A percentile compares a stretch with the other conserved stretches of the same genome.
Conservation (phyloP, 176 grass and related monocot species). For the Oryza longistaminata region DNA sequence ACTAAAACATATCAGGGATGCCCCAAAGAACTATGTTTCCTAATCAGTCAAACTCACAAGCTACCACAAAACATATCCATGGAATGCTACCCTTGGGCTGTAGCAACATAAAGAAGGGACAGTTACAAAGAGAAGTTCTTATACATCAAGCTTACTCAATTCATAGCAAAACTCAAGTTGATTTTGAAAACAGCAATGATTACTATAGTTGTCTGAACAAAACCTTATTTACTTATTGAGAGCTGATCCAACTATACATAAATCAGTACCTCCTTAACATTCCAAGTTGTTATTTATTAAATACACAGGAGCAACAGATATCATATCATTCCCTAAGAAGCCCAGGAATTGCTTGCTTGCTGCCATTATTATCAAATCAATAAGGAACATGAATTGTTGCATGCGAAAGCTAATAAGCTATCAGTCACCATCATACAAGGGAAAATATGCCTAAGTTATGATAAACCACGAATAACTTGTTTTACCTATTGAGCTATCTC, state of each 20-base stretch:
- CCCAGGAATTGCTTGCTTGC: background rate
- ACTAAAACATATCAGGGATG: too few relatives aligned
- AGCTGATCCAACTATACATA: background rate
- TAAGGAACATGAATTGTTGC: background rate
- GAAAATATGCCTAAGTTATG: background rate
- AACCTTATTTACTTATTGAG: background rate
- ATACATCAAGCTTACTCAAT: background rate
- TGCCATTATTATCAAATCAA: background rate
- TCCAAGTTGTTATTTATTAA: background rate
- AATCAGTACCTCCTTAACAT: background rate
- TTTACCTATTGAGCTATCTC: background rate
- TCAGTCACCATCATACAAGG: background rate
- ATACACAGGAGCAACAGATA: background rate
- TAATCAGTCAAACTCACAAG: too few relatives aligned
- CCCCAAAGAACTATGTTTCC: too few relatives aligned
- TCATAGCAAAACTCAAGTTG: background rate
- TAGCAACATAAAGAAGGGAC: slow-evolving; percentile 2
- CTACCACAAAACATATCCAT: slow-evolving; percentile 37
- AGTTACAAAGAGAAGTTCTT: background rate
- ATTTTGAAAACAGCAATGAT: background rate
- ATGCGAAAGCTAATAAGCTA: background rate
- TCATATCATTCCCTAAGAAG: background rate
- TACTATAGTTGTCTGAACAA: background rate
- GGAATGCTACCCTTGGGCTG: slow-evolving; percentile 77
- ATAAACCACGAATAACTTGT: background rate